Evolutionary conservation across 371 early-diverging fungal genomes (phyloP).

Genomic region (Ordospora pajunii): DNA sequence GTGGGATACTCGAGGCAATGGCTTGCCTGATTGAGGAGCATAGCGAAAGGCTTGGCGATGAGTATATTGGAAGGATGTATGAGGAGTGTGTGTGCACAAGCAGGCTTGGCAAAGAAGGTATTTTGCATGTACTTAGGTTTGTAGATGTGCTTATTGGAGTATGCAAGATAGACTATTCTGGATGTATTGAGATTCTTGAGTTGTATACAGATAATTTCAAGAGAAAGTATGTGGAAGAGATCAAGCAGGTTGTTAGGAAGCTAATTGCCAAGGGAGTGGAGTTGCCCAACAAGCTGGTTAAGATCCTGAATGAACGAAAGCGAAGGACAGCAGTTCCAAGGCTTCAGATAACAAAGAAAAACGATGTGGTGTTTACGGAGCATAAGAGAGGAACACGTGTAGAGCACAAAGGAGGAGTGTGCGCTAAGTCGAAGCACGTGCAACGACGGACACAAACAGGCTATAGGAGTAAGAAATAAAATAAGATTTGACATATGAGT

Average conservation of each 20-base stretch:
- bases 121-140: slow-evolving; percentile 4
- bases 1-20: slow-evolving; percentile 1
- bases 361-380: not conserved
- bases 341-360: slow-evolving; percentile 10
- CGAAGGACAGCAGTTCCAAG: not conserved
- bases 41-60: not conserved
- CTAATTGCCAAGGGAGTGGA: not conserved
- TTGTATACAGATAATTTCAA: slow-evolving; percentile 16
- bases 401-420: not conserved
- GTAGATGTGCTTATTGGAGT: not conserved
- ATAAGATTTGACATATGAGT: not conserved
- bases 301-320: not conserved
- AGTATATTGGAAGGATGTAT: not conserved
- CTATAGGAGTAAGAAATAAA: not conserved
- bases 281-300: not conserved
- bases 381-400: not conserved
- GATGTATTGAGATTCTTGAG: not conserved
- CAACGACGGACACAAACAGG: too few relatives aligned
- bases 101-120: not conserved
- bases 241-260: not conserved
- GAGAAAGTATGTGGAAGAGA: slow-evolving; percentile 11
- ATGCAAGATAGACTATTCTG: not conserved
- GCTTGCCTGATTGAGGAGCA: not conserved
- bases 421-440: not conserved
- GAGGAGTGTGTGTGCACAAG: not conserved